Evolutionary conservation across 352 stramenopile species (phyloP), one percentile per base, ranked within the genome.

Genomic region (Globisporangium recalcitrans): DNA sequence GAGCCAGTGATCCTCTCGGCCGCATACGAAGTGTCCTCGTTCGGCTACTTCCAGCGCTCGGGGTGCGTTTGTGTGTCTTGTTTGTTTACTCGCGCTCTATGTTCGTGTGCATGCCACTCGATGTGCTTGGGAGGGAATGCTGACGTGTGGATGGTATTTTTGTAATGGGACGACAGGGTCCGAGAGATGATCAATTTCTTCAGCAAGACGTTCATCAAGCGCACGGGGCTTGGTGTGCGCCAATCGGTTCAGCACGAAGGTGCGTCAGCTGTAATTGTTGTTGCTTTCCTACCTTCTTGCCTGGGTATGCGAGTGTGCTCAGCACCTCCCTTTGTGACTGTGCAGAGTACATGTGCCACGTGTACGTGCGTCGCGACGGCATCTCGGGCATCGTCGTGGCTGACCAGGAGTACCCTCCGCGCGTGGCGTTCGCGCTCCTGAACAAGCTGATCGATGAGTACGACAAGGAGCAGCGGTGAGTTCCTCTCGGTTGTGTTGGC

Each of bases 161-260:
- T n/a, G n/a, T n/a, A n/a, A n/a, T 51, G 24, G 29, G 38, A 16
- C 22, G 14, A 27, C 64, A 98, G 91, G 19, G 82, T 99, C 19
- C 96, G 97, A 64, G 95, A 99, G 82, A 99, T 99, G 95, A 90
- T 99, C 58, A 98, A 97, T 60, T 99, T 99, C 75, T 98, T 99
- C 80, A 98, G 92, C 71, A 98, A 98, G 75, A 99, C 96, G 62
- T 98, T 99, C 69, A 92, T 98, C 59, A 98, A 99, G 80, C 82
- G 97, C 67, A 99, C 97, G 52, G 82, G 96, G 67, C 77, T 85
- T 32, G 96, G 97, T 9, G 96, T 99, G 82, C 87, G 97, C 57
- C 96, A 99, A 85, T 99, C 95, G 1, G 92, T 99, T 22, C 93
- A 98, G 68, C 96, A 99, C 68, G 97, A 99, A 73, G 90, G 90